phyloP scores from a whole-genome alignment of 75 land plant species.

The Cunninghamia lanceolata region DNA sequence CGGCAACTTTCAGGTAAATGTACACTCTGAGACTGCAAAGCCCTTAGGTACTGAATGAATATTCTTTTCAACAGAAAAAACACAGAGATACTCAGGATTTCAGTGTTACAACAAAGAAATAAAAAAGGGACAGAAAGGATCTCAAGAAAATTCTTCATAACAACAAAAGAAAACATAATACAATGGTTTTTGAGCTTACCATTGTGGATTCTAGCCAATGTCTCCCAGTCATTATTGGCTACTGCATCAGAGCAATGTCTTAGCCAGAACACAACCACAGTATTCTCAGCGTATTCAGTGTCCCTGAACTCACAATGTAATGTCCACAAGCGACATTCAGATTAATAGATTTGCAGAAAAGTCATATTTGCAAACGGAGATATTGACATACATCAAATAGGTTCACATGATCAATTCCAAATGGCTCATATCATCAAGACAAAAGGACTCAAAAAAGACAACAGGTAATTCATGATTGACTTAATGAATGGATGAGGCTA shows the following conservation, averaged over 20 bases:
- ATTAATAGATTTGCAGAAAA: background rate
- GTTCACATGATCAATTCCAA: background rate
- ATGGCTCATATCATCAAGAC: background rate
- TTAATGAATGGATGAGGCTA: background rate
- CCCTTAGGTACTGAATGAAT: background rate
- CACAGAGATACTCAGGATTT: background rate
- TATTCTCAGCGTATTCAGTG: constrained; percentile 33
- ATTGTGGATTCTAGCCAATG: constrained; percentile 29
- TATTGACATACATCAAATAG: background rate
- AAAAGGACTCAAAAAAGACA: background rate
- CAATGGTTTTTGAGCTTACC: constrained; percentile 18
- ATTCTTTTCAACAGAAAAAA: background rate
- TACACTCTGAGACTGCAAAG: background rate
- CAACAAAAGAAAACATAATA: background rate
- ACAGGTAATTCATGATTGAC: background rate
- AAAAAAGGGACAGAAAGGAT: background rate
- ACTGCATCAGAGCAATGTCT: constrained; percentile 30
- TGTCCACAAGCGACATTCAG: background rate
- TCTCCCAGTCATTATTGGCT: constrained; percentile 25
- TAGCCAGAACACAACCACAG: constrained; percentile 32
- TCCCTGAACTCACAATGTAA: constrained; percentile 19
- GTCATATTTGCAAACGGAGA: background rate
- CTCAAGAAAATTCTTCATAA: background rate
- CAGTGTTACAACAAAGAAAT: background rate
- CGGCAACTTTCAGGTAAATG: too few species aligned